Conservation (phyloP, 2,329 filamentous ascomycete species). For the Triangularia setosa region DNA sequence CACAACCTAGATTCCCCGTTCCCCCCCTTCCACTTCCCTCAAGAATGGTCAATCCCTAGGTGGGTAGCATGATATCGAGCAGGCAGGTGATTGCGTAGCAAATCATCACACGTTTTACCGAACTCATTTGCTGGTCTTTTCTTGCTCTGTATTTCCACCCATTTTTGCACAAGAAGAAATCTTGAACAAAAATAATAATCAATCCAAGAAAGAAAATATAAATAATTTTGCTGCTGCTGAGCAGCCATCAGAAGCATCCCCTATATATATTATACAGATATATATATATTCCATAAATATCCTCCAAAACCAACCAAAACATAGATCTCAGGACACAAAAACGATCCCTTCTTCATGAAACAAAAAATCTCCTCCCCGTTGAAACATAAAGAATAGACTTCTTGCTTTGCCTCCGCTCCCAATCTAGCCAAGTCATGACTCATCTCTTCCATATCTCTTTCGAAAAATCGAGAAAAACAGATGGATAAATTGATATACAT, state of each 20-base stretch:
- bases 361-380: background rate
- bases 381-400: background rate
- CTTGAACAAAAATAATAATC: too few relatives aligned
- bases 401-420: background rate
- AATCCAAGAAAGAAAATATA: too few relatives aligned
- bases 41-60: too few relatives aligned
- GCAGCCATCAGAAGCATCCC: background rate
- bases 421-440: background rate
- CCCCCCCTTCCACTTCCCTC: background rate
- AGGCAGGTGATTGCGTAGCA: too few relatives aligned
- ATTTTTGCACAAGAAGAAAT: too few relatives aligned
- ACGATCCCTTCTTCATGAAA: background rate
- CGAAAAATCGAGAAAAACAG: background rate
- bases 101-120: too few relatives aligned
- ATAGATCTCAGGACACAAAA: background rate
- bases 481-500: background rate
- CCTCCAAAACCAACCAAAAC: too few relatives aligned
- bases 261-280: background rate
- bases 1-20: background rate
- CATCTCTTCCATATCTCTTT: background rate
- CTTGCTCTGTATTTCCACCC: too few relatives aligned
- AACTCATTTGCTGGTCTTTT: too few relatives aligned
- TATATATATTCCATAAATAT: too few relatives aligned
- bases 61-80: too few relatives aligned
- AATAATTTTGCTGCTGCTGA: too few relatives aligned